Base-by-base conservation (phyloP, 202 grass and related monocot genomes). In the Panicum hallii region DNA sequence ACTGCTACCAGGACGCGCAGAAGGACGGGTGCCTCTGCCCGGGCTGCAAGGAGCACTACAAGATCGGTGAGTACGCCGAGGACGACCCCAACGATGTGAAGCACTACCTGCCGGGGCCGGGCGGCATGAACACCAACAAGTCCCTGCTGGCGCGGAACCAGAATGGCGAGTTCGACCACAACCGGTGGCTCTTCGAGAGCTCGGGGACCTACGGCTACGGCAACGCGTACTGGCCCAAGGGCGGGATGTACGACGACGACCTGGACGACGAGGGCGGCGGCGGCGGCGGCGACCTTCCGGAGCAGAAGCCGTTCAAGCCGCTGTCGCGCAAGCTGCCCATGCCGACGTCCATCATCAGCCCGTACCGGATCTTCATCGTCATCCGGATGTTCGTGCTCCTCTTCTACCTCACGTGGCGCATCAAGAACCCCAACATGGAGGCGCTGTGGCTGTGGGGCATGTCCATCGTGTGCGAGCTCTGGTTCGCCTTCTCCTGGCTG, bases 401-500 rank as follows among this genome's bases (percentile, higher is more conserved):
- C 78, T 98, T 98, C 85, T 98, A 95, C 85, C 87, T 98, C 7
- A 79, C 85, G 54, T 98, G 95, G 95, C 77, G 95, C 23, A 69
- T 98, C 50, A 82, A 86, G n/a, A 94, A 98, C 84, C 93, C 93
- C 10, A 98, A 98, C 45, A 94, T 93, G 62, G 93, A 98, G 80
- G 95, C 95, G 26, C 83, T 90, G 3, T 98, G 93, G 95, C 89
- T 98, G 6, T 98, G 95, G 95, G 92, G 90, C 23, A 93, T 98
- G 95, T 98, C 95, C 14, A 91, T 95, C 63, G 95, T 98, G 11
- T 98, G 95, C 70, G 95, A 98, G 85, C 22, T 98, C 62, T 98
- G 95, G 95, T 98, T 98, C 85, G 95, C 95, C 26, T 98, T 98
- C 84, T 98, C 95, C 10, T 98, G 95, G 95, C 38, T 98, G 10